phyloP scores from a whole-genome alignment of 2,329 filamentous ascomycete species.

The Hansfordia pulvinata region DNA sequence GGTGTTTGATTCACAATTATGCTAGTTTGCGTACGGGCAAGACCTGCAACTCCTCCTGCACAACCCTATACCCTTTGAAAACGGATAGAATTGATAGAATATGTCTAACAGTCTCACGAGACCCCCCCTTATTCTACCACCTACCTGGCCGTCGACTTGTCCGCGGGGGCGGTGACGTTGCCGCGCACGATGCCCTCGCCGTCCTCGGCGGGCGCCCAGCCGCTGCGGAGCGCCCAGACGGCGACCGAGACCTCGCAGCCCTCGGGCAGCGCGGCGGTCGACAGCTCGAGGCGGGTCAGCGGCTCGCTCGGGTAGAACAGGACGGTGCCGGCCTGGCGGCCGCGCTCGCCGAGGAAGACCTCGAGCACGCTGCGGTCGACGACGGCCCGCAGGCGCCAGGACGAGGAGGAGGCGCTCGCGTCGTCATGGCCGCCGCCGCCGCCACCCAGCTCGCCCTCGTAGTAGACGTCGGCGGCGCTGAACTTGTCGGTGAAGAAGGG shows the following conservation, averaged over 20 bases:
- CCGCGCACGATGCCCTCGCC: constrained; percentile 12
- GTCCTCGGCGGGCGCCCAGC: constrained; percentile 17
- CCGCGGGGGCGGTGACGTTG: constrained; percentile 8
- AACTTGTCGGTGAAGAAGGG: constrained; percentile 43
- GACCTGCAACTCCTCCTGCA: too few relatives aligned
- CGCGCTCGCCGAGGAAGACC: constrained; percentile 38
- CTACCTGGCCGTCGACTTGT: too few relatives aligned
- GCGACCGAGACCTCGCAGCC: constrained; percentile 20
- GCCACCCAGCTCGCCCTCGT: constrained; percentile 3
- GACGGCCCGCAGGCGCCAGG: constrained; percentile 26
- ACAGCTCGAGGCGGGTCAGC: constrained; percentile 21
- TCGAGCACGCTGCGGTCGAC: constrained; percentile 41
- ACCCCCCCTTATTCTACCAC: too few relatives aligned
- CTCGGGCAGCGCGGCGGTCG: constrained; percentile 17
- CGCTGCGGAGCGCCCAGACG: constrained; percentile 22
- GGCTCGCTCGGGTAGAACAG: constrained; percentile 33
- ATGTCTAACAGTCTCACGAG: too few relatives aligned
- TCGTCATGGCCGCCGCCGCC: constrained; percentile 1
- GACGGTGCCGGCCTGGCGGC: constrained; percentile 32
- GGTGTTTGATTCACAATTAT: too few relatives aligned
- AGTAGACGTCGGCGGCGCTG: constrained; percentile 13
- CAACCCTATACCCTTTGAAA: too few relatives aligned
- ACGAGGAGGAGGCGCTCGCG: background rate
- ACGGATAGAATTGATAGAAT: too few relatives aligned
- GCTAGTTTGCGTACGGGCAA: too few relatives aligned